Evolutionary conservation across 805 yeast species (phyloP).

Genomic region (Sungouiozyma intestinalis): DNA sequence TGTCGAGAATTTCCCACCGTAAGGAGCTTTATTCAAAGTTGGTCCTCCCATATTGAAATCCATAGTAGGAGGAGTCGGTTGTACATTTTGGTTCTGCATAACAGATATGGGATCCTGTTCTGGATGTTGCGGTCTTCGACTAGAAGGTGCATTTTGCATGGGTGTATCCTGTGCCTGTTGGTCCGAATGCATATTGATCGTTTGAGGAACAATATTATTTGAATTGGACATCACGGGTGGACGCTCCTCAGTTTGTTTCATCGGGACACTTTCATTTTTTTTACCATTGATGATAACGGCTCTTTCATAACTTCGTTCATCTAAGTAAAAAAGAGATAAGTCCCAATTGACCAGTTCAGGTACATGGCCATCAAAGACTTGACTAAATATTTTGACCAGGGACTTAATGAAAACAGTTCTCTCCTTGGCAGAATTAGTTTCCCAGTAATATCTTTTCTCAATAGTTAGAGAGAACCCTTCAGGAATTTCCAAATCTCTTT

Average conservation of each 20-base stretch:
- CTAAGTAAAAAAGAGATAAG: conserved; percentile 30
- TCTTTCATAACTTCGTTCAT: conserved; percentile 29
- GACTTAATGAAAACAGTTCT: conserved; percentile 48
- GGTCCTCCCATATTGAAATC: not conserved
- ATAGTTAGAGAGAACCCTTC: conserved; percentile 51
- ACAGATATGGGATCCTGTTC: not conserved
- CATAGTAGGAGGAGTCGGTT: not conserved
- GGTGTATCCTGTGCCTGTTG: not conserved
- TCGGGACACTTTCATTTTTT: not conserved
- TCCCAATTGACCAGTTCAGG: conserved; percentile 50
- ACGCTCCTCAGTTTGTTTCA: not conserved
- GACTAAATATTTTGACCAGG: conserved; percentile 41
- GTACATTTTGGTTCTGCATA: not conserved
- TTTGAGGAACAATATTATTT: not conserved
- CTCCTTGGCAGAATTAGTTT: conserved; percentile 46
- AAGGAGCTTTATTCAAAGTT: not conserved
- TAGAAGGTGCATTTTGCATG: too few relatives aligned
- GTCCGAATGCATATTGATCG: not conserved
- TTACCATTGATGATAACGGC: conserved; percentile 13
- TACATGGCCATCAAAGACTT: conserved; percentile 44
- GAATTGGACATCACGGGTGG: not conserved
- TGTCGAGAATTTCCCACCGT: not conserved
- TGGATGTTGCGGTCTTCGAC: not conserved
- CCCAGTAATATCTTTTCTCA: conserved; percentile 82
- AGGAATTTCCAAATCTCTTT: conserved; percentile 40